Evolutionary conservation across 2,329 filamentous ascomycete genomes (phyloP).

Genomic region (Ilyonectria sp.): DNA sequence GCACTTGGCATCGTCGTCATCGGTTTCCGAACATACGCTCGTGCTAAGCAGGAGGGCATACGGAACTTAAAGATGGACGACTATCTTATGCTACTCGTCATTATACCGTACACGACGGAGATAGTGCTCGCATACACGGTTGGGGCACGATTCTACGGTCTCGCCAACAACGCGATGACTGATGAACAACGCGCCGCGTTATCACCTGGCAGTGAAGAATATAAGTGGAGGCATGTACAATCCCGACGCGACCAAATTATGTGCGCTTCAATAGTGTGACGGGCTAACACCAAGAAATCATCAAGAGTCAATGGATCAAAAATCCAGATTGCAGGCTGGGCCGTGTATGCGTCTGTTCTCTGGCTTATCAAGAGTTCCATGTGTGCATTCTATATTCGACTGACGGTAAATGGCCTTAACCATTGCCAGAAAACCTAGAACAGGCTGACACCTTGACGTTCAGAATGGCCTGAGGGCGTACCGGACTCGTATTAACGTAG

Average conservation of each 20-base stretch:
- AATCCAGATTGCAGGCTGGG: slow-evolving; percentile 67
- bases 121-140: slow-evolving; percentile 64
- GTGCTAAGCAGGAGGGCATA: slow-evolving; percentile 52
- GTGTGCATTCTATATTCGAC: slow-evolving; percentile 66
- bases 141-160: slow-evolving; percentile 59
- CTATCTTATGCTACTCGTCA: slow-evolving; percentile 48
- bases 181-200: slow-evolving; percentile 60
- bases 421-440: too few species aligned
- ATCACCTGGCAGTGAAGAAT: slow-evolving; percentile 59
- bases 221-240: slow-evolving; percentile 34
- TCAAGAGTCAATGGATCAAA: slow-evolving; percentile 61
- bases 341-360: slow-evolving; percentile 64
- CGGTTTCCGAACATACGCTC: slow-evolving; percentile 54
- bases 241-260: too few species aligned
- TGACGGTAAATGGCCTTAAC: slow-evolving; percentile 52
- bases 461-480: slow-evolving; percentile 30
- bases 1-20: slow-evolving; percentile 53
- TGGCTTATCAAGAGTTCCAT: slow-evolving; percentile 68
- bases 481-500: slow-evolving; percentile 57
- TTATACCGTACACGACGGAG: slow-evolving; percentile 61
- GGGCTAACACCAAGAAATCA: background rate
- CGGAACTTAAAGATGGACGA: slow-evolving; percentile 53
- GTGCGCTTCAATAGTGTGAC: too few species aligned
- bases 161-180: slow-evolving; percentile 69
- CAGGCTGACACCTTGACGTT: too few species aligned